A percentile compares a stretch with the other conserved stretches of the same genome.
Evolutionary conservation across 768 basidiomycete genomes (phyloP).

Genomic region (Trametes villosa): DNA sequence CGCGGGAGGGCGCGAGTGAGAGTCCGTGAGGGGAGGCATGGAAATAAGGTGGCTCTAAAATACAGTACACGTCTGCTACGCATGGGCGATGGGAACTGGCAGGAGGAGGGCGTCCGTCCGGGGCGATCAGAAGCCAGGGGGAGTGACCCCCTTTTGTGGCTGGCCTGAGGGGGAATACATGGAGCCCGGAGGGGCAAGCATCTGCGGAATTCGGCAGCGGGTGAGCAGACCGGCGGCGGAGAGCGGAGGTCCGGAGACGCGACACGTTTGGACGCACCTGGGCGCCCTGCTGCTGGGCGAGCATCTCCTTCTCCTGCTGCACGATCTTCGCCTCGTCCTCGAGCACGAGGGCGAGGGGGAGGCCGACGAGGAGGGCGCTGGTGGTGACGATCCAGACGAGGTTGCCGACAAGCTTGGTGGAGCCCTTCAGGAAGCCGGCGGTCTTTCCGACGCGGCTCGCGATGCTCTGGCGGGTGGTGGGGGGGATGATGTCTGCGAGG

Average conservation of each 20-base stretch:
- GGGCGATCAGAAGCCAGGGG: slow-evolving; percentile 76
- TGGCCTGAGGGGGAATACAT: slow-evolving; percentile 51
- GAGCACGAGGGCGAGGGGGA: slow-evolving; percentile 89
- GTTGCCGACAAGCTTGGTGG: slow-evolving; percentile 78
- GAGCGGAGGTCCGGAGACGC: slow-evolving; percentile 8
- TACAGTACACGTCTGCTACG: slow-evolving; percentile 26
- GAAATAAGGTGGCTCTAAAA: slow-evolving; percentile 23
- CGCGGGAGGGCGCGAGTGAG: slow-evolving; percentile 9
- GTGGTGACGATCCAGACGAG: slow-evolving; percentile 96
- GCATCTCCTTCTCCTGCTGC: slow-evolving; percentile 91
- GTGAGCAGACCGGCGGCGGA: slow-evolving; percentile 14
- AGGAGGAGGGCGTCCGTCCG: slow-evolving; percentile 9
- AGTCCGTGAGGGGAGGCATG: slow-evolving; percentile 21
- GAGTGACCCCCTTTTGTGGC: slow-evolving; percentile 63
- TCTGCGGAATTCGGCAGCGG: slow-evolving; percentile 45
- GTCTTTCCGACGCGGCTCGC: slow-evolving; percentile 62
- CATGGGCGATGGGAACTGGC: slow-evolving; percentile 7
- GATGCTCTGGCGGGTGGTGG: slow-evolving; percentile 82
- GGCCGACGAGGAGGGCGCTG: slow-evolving; percentile 88
- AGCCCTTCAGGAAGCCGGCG: slow-evolving; percentile 64
- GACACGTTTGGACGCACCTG: slow-evolving; percentile 43
- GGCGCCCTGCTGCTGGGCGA: slow-evolving; percentile 90
- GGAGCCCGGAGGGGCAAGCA: slow-evolving; percentile 63
- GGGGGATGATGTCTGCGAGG: slow-evolving; percentile 95
- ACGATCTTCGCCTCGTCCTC: slow-evolving; percentile 97